Evolutionary conservation across 129 eudicot species (phyloP).

Genomic region (Arctium lappa): DNA sequence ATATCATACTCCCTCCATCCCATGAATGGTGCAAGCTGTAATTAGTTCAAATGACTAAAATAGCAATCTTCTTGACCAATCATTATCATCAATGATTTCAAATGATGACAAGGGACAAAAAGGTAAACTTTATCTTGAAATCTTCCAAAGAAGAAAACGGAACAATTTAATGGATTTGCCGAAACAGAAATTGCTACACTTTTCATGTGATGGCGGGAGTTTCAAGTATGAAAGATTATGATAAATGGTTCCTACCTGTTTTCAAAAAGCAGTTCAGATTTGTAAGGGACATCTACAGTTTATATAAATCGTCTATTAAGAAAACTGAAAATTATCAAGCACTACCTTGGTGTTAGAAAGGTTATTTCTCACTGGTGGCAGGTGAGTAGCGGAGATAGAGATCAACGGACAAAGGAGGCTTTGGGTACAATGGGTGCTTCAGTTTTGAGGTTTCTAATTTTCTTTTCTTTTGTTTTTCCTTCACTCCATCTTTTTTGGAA

Average conservation of each 20-base stretch:
- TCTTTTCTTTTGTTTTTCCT: not conserved
- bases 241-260: not conserved
- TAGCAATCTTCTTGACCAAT: too few species aligned
- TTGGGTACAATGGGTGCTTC: constrained; percentile 98
- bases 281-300: not conserved
- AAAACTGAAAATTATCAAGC: not conserved
- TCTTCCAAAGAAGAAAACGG: too few species aligned
- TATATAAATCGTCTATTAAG: not conserved
- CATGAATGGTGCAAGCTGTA: not conserved
- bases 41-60: too few species aligned
- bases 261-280: not conserved
- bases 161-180: too few species aligned
- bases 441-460: constrained; percentile 67
- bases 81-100: too few species aligned
- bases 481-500: not conserved
- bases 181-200: too few species aligned
- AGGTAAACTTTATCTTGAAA: too few species aligned
- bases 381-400: constrained; percentile 84
- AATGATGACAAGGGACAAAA: too few species aligned
- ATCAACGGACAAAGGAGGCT: constrained; percentile 88
- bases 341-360: not conserved
- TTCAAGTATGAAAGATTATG: not conserved
- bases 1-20: not conserved
- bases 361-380: constrained; percentile 24
- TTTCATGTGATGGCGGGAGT: too few species aligned